Evolutionary conservation across 495 filamentous ascomycete species (phyloP), one percentile per base, ranked within the genome.

Genomic region (Durotheca rogersii): DNA sequence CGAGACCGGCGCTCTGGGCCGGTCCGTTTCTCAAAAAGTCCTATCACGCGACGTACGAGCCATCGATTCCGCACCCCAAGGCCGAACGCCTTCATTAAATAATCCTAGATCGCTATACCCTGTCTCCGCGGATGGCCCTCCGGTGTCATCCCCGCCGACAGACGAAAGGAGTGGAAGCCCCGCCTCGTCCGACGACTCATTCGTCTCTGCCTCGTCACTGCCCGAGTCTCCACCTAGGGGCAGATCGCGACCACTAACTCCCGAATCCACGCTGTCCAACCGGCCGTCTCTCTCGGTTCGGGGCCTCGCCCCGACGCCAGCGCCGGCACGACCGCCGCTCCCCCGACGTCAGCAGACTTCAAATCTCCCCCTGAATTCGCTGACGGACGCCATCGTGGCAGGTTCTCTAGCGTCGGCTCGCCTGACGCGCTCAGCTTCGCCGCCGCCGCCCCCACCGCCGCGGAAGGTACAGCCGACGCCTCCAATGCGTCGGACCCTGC

Each of bases 301-400:
- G 5, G 46, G 44, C 7, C n/a, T 38, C 34, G 32, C 45, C 18
- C 46, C 51, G 9, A 49, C 44, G 23, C 12, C 39, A 32, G 14
- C 39, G 15, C 31, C 15, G 25, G 19, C 15, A 10, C 47, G 45
- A 33, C 50, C 44, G 10, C 52, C 33, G 17, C 18, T 35, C 9
- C 61, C 36, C 19, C 57, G 35, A 36, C 58, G 38, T 25, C 37
- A 27, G 18, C 30, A 52, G 12, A 41, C 40, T 6, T 51, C 63
- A n/a, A 68, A 52, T 32, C 41, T 75, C 6, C 53, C 62, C 32
- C 53, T 77, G 11, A 60, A 68, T 12, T 75, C 72, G 0, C 69
- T 81, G 14, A 74, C 75, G 15, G 83, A 90, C 67, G 89, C 93
- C 41, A 90, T 95, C 54, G 78, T 93, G 31, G 93, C 90, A 16